Evolutionary conservation across 768 basidiomycete genomes (phyloP).

Genomic region (Daedaleopsis sinensis): DNA sequence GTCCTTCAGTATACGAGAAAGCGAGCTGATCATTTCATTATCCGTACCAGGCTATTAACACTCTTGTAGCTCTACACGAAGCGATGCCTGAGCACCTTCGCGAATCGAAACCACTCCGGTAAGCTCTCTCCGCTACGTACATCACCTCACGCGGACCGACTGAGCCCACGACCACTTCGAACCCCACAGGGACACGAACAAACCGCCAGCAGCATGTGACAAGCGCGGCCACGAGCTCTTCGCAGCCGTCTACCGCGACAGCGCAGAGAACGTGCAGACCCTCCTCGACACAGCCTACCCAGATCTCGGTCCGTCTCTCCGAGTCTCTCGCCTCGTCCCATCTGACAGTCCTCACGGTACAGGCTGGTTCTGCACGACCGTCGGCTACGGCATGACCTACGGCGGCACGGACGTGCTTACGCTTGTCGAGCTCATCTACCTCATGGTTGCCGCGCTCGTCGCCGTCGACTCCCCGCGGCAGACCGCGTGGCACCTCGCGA

Average conservation of each 20-base stretch:
- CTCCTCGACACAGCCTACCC: constrained; percentile 58
- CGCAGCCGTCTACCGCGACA: constrained; percentile 56
- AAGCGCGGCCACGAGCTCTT: constrained; percentile 48
- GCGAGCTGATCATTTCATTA: no score
- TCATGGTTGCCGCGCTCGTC: constrained; percentile 63
- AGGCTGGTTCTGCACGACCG: constrained; percentile 57
- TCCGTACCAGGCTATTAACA: constrained; percentile 55
- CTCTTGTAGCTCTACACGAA: constrained; percentile 51
- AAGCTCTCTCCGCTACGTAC: not conserved
- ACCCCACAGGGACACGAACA: constrained; percentile 41
- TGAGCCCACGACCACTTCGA: no score
- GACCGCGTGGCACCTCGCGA: constrained; percentile 65
- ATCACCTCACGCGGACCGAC: no score
- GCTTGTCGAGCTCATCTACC: constrained; percentile 58
- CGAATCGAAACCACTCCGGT: constrained; percentile 54
- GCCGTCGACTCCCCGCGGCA: constrained; percentile 64
- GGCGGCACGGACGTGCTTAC: constrained; percentile 50
- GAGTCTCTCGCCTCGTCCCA: no score
- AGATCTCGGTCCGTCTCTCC: constrained; percentile 54
- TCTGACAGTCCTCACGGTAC: not conserved
- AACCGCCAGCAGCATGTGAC: constrained; percentile 47
- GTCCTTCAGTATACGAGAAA: no score
- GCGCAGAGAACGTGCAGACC: constrained; percentile 48
- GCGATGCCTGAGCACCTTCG: constrained; percentile 54
- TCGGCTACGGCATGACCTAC: constrained; percentile 55